Percentiles rank a stretch among this genome's conserved stretches.
Conservation (phyloP, 305 asterid species). For the Fraxinus sp. region DNA sequence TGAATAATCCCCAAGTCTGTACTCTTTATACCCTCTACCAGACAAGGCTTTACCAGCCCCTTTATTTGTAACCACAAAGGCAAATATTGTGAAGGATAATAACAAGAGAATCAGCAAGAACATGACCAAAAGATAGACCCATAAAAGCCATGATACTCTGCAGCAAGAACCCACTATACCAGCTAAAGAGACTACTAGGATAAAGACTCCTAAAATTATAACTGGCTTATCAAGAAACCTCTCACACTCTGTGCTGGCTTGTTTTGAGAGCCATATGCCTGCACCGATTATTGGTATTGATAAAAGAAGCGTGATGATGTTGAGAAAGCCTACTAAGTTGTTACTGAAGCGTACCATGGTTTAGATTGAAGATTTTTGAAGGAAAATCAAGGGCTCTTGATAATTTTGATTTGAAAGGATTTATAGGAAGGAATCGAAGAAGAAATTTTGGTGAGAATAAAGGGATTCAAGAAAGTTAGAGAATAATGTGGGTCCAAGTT, state of each 20-base stretch:
- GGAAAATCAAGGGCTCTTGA: neutral
- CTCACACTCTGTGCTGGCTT: constrained; percentile 33
- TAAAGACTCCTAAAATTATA: constrained; percentile 20
- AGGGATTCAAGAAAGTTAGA: neutral
- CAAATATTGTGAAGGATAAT: constrained; percentile 19
- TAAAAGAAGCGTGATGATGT: constrained; percentile 36
- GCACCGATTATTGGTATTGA: constrained; percentile 45
- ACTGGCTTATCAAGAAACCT: constrained; percentile 36
- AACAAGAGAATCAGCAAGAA: constrained; percentile 13
- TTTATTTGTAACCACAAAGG: constrained; percentile 23
- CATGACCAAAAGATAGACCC: constrained; percentile 22
- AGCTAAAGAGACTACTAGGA: constrained; percentile 14
- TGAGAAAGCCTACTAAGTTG: constrained; percentile 36
- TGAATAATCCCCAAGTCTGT: constrained; percentile 20
- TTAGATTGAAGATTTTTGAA: neutral
- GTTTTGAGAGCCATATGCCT: constrained; percentile 40
- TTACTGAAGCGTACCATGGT: constrained; percentile 36
- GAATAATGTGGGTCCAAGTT: neutral
- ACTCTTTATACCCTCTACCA: constrained; percentile 22
- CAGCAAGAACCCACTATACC: constrained; percentile 27
- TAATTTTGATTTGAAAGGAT: neutral
- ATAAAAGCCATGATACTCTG: constrained; percentile 22
- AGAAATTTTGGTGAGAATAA: neutral
- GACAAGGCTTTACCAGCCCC: constrained; percentile 18
- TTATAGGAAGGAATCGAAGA: neutral